Base-by-base conservation (phyloP, 495 filamentous ascomycete genomes). In the Penicillium canariense region DNA sequence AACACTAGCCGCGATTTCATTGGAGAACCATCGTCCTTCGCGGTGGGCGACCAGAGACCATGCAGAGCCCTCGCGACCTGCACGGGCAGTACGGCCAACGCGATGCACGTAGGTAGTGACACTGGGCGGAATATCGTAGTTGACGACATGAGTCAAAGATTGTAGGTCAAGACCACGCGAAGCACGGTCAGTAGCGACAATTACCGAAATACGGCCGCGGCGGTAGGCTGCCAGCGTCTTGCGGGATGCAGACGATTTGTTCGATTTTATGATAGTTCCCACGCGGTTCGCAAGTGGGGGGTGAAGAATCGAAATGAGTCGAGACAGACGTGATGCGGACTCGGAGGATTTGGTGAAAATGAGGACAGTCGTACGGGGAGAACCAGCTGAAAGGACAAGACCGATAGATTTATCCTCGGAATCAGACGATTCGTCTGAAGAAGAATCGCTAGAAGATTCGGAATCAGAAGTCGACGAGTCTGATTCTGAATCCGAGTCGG, bases 341-440 rank as follows among this genome's bases (percentile, higher is more conserved):
- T 96, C 89, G 62, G 90, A 96, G 49, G 85, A 90, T 52, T 89
- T 89, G 40, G 90, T 91, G 70, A 97, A 97, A 35, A 97, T 84
- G 22, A 98, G 77, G 11, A 87, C 83, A 1, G 70, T 74, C 11
- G 55, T 62, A 3, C 50, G 59, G 2, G 55, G 17, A 3, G 52
- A 23, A 8, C 15, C 28, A 18, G 32, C 15, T 20, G 59, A 31
- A 6, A 53, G 30, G 15, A 61, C 54, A 9, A 32, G 5, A 6
- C 30, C 9, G 10, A 26, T 7, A 26, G n/a, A 10, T 23, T 43
- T 27, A 2, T 32, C 26, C 17, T 69, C 61, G 0, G 63, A 61
- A 23, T 68, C 63, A 0, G 71, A 72, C 14, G 51, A 58, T 36
- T 56, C 55, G 10, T 63, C 59, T 9, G 54, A 56, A 26, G 55